phyloP scores from a whole-genome alignment of 1,284 basidiomycete genomes.

The Malassezia caprae region DNA sequence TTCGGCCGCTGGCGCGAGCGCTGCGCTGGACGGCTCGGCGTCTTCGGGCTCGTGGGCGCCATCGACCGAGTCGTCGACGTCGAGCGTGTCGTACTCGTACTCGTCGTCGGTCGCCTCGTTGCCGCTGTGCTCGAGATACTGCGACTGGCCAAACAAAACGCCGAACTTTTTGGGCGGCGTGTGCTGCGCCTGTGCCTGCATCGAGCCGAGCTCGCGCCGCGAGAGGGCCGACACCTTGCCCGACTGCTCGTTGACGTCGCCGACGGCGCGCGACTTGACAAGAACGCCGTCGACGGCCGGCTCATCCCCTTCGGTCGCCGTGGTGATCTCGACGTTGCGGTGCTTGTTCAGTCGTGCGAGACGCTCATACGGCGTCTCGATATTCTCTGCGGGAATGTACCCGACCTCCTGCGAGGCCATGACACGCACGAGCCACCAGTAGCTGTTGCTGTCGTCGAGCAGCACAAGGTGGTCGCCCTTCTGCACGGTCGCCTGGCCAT shows the following conservation, averaged over 20 bases:
- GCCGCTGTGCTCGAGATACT: constrained; percentile 44
- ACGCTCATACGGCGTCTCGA: constrained; percentile 94
- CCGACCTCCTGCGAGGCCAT: constrained; percentile 72
- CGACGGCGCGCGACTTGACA: constrained; percentile 29
- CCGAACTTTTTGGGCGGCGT: constrained; percentile 25
- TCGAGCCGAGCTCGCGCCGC: constrained; percentile 26
- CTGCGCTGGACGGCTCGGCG: neutral
- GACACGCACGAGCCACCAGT: constrained; percentile 48
- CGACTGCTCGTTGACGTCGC: constrained; percentile 26
- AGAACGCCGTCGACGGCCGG: constrained; percentile 30
- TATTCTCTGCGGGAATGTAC: constrained; percentile 98
- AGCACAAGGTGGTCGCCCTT: constrained; percentile 47
- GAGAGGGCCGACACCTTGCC: constrained; percentile 46
- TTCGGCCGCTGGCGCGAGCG: neutral
- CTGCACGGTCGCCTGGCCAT: constrained; percentile 47
- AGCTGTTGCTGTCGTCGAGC: constrained; percentile 47
- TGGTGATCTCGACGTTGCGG: constrained; percentile 69
- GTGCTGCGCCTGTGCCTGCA: constrained; percentile 7
- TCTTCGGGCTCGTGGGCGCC: constrained; percentile 47
- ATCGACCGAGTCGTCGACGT: constrained; percentile 12
- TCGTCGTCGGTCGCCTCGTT: constrained; percentile 40
- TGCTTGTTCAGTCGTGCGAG: constrained; percentile 93
- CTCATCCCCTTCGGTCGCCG: constrained; percentile 44
- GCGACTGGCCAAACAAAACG: constrained; percentile 40
- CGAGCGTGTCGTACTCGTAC: constrained; percentile 7